These are phyloP conservation scores for Pythium biforme DNA, from an alignment of 352 stramenopile species.

Conservation along the genomic window DNA sequence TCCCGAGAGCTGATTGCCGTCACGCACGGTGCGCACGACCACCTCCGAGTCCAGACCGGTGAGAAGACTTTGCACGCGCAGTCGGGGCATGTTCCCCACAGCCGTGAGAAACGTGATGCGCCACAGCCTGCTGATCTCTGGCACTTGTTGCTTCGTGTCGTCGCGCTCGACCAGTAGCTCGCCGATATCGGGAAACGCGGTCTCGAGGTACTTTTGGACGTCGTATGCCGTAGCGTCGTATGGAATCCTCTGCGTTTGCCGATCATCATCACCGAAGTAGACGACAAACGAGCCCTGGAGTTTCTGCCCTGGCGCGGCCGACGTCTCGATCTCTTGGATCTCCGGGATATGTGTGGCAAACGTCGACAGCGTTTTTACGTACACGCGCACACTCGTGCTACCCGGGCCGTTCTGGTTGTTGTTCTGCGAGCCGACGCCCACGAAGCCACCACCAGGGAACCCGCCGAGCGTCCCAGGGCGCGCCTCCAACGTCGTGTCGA, in stretches of 20 bases:
- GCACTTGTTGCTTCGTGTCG: slow-evolving; percentile 50
- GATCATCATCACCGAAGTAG: slow-evolving; percentile 13
- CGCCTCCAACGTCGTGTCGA: slow-evolving; percentile 86
- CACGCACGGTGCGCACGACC: slow-evolving; percentile 59
- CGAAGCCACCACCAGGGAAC: slow-evolving; percentile 89
- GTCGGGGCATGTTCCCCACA: slow-evolving; percentile 77
- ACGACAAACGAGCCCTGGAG: slow-evolving; percentile 80
- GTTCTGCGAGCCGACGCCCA: slow-evolving; percentile 51
- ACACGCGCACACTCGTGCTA: slow-evolving; percentile 87
- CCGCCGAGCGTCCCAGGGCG: slow-evolving; percentile 90
- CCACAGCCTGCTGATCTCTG: slow-evolving; percentile 80
- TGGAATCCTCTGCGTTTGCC: slow-evolving; percentile 47
- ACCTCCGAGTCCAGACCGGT: slow-evolving; percentile 73
- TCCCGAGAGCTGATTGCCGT: slow-evolving; percentile 89
- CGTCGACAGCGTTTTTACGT: slow-evolving; percentile 91
- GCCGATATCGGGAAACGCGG: slow-evolving; percentile 47
- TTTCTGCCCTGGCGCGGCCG: slow-evolving; percentile 76
- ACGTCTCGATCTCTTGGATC: slow-evolving; percentile 90
- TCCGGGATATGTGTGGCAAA: slow-evolving; percentile 83
- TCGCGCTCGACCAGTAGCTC: slow-evolving; percentile 50
- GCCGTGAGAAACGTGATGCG: slow-evolving; percentile 88
- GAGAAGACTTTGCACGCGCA: slow-evolving; percentile 71
- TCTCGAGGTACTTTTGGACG: slow-evolving; percentile 54
- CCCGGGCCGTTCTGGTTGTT: slow-evolving; percentile 95
- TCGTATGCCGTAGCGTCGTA: slow-evolving; percentile 76